Percentiles rank a stretch among this genome's conserved stretches.
phyloP scores from a whole-genome alignment of 2,329 filamentous ascomycete genomes.

The Pseudogymnoascus sp. region DNA sequence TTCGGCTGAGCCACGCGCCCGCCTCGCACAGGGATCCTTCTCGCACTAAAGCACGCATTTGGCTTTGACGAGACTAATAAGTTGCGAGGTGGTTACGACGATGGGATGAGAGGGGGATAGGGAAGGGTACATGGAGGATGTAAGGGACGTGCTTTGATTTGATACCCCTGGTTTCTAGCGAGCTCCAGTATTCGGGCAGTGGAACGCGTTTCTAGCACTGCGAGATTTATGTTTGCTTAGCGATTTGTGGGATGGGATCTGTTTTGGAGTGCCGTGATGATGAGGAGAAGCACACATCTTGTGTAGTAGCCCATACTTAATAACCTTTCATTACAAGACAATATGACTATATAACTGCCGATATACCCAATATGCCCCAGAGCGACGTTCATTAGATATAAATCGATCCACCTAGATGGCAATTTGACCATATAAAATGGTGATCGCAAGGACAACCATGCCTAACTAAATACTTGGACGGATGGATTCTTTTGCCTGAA shows the following conservation, averaged over 20 bases:
- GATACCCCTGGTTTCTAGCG: constrained; percentile 6
- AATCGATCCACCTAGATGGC: neutral
- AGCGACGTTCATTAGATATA: neutral
- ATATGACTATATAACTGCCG: neutral
- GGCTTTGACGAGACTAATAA: neutral
- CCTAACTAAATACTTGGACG: neutral
- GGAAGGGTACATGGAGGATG: neutral
- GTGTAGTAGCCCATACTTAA: neutral
- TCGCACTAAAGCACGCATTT: neutral
- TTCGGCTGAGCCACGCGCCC: constrained; percentile 15
- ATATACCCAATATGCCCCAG: neutral
- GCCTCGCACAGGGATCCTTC: neutral
- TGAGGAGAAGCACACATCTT: neutral
- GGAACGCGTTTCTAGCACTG: neutral
- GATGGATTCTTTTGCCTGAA: neutral
- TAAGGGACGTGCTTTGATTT: neutral
- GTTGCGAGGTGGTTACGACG: neutral
- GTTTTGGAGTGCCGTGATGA: neutral
- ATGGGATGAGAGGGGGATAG: neutral
- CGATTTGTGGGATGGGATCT: neutral
- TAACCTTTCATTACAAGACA: neutral
- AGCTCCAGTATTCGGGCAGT: no score
- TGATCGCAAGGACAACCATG: neutral
- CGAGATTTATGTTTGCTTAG: neutral
- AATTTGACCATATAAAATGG: neutral